These are phyloP conservation scores for Musa acuminata DNA, from an alignment of 176 grass and related monocot species.

Conservation along the genomic window DNA sequence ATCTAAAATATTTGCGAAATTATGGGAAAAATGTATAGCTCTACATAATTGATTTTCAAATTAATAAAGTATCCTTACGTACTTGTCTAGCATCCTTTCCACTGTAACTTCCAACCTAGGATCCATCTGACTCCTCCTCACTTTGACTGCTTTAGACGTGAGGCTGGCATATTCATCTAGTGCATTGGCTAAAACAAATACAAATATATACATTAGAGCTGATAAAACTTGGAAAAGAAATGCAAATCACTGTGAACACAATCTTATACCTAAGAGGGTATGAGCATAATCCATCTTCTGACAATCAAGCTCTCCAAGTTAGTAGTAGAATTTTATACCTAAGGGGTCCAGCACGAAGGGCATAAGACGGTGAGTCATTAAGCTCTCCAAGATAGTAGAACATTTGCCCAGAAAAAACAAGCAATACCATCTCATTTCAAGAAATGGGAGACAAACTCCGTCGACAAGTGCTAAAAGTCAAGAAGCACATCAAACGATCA, in stretches of 20 bases:
- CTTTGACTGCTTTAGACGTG: slow-evolving; percentile 49
- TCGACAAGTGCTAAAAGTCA: slow-evolving; percentile 9
- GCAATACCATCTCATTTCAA: neutral
- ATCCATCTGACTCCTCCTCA: slow-evolving; percentile 68
- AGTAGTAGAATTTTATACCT: no score
- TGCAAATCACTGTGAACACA: slow-evolving; percentile 8
- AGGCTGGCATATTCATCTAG: slow-evolving; percentile 85
- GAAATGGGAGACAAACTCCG: slow-evolving; percentile 1
- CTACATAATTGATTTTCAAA: neutral
- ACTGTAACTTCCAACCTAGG: slow-evolving; percentile 86
- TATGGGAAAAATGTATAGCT: no score
- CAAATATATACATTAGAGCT: slow-evolving; percentile 11
- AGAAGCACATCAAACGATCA: neutral
- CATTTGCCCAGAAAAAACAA: slow-evolving; percentile 36
- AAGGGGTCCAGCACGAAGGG: slow-evolving; percentile 83
- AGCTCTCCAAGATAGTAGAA: slow-evolving; percentile 96
- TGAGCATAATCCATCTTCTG: slow-evolving; percentile 88
- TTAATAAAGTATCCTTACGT: slow-evolving; percentile 18
- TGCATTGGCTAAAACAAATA: slow-evolving; percentile 55
- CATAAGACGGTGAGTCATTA: slow-evolving; percentile 73
- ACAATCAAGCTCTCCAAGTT: slow-evolving; percentile 45
- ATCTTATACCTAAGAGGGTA: slow-evolving; percentile 65
- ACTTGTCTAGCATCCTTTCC: slow-evolving; percentile 95
- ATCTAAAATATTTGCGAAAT: no score
- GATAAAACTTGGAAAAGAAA: slow-evolving; percentile 10